Evolutionary conservation across 768 basidiomycete species (phyloP).

Genomic region (Leccinum variicolor): DNA sequence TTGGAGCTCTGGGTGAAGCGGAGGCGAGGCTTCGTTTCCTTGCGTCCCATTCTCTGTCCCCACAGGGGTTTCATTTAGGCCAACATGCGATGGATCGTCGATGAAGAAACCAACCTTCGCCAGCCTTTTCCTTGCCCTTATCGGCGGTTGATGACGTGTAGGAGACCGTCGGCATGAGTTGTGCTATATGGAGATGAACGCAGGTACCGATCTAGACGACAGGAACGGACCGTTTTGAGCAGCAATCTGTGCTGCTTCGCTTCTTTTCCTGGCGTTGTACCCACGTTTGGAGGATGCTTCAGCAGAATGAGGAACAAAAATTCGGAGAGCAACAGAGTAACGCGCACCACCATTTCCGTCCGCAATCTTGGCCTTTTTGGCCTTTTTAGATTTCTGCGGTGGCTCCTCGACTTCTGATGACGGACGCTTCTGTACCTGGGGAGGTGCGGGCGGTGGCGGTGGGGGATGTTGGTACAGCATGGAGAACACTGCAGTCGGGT

Average conservation of each 20-base stretch:
- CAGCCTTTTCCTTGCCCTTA: conserved; percentile 46
- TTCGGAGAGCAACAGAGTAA: background rate
- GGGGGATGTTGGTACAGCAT: conserved; percentile 31
- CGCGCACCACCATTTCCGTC: conserved; percentile 34
- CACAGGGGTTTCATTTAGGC: conserved; percentile 21
- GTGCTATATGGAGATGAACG: conserved; percentile 33
- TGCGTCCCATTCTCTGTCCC: conserved; percentile 28
- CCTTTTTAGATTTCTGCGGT: conserved; percentile 46
- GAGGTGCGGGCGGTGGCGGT: conserved; percentile 22
- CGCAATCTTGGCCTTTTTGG: conserved; percentile 37
- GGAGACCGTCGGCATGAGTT: conserved; percentile 44
- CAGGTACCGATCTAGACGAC: conserved; percentile 9
- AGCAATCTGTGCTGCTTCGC: conserved; percentile 61
- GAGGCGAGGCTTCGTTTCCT: conserved; percentile 28
- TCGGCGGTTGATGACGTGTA: conserved; percentile 36
- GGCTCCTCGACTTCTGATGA: conserved; percentile 39
- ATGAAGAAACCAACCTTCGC: conserved; percentile 32
- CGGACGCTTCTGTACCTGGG: conserved; percentile 35
- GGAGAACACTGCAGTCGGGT: conserved; percentile 25
- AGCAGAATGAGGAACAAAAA: conserved; percentile 12
- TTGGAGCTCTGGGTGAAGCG: conserved; percentile 64
- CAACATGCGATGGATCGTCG: background rate
- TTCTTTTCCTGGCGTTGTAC: conserved; percentile 70
- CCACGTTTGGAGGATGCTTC: conserved; percentile 56
- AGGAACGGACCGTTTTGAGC: conserved; percentile 55